Conservation (phyloP, 805 yeast species). For the Monosporozyma siamensis region DNA sequence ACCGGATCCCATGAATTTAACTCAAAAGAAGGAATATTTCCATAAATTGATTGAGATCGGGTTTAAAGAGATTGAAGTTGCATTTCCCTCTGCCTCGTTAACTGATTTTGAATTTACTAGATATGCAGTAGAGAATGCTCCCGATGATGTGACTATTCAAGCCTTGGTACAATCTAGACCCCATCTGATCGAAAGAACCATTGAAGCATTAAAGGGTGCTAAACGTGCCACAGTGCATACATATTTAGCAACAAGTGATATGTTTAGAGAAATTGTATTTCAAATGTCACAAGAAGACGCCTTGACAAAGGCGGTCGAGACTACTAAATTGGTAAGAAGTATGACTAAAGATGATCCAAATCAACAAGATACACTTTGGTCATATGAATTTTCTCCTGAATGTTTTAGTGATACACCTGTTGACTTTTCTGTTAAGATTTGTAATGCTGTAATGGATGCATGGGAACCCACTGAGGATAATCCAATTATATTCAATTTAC, state of each 20-base stretch:
- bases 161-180: constrained; percentile 71
- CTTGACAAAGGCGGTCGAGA: constrained; percentile 49
- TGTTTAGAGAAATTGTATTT: constrained; percentile 65
- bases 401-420: constrained; percentile 63
- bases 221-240: constrained; percentile 68
- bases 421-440: constrained; percentile 53
- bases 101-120: constrained; percentile 74
- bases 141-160: constrained; percentile 69
- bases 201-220: constrained; percentile 66
- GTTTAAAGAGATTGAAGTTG: constrained; percentile 75
- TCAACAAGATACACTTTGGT: constrained; percentile 51
- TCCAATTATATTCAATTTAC: constrained; percentile 72
- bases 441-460: constrained; percentile 66
- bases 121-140: constrained; percentile 62
- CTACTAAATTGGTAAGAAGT: constrained; percentile 51
- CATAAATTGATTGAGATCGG: constrained; percentile 61
- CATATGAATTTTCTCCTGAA: constrained; percentile 73
- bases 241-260: constrained; percentile 66
- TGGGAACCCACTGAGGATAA: constrained; percentile 60
- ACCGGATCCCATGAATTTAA: constrained; percentile 80
- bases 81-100: constrained; percentile 75
- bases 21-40: constrained; percentile 66
- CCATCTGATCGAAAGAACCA: constrained; percentile 59
- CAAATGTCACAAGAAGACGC: constrained; percentile 49
- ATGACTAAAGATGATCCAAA: constrained; percentile 62